phyloP scores from a whole-genome alignment of 2,329 filamentous ascomycete species.

The Aspergillus sp. region DNA sequence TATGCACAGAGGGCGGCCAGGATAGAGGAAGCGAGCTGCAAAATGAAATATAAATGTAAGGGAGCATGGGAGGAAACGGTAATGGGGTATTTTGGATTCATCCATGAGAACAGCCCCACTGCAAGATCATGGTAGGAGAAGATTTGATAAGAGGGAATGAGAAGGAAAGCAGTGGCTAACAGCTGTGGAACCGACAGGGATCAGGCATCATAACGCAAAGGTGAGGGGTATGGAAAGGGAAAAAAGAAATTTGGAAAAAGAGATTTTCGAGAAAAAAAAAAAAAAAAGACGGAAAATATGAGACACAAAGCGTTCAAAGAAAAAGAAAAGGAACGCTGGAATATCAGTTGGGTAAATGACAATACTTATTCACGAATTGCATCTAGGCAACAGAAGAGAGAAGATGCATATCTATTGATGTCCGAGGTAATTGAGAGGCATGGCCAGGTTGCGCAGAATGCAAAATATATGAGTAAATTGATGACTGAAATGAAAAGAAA shows the following conservation, averaged over 20 bases:
- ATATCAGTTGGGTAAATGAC: no score
- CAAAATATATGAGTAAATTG: no score
- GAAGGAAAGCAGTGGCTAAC: background rate
- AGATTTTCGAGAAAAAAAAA: background rate
- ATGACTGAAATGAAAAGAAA: background rate
- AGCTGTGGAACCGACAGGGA: slow-evolving; percentile 16
- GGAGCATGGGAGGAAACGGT: background rate
- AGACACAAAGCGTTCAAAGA: background rate
- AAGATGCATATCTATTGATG: background rate
- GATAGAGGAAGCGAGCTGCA: background rate
- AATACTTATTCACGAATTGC: no score
- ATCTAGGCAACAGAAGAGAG: background rate
- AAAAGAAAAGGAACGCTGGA: background rate
- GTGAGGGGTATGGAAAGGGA: slow-evolving; percentile 23
- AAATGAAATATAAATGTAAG: background rate
- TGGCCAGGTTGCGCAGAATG: background rate
- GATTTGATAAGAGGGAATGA: no score
- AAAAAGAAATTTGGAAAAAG: slow-evolving; percentile 14
- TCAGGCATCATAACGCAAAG: slow-evolving; percentile 18
- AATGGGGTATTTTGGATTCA: background rate
- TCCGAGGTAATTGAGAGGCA: background rate
- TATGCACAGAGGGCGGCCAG: background rate
- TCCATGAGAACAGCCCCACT: background rate
- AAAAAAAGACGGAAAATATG: background rate
- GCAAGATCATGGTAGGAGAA: background rate